Evolutionary conservation across 139 green algal genomes (phyloP), one percentile per base, ranked within the genome.

Genomic region (Klebsormidium nitens): DNA sequence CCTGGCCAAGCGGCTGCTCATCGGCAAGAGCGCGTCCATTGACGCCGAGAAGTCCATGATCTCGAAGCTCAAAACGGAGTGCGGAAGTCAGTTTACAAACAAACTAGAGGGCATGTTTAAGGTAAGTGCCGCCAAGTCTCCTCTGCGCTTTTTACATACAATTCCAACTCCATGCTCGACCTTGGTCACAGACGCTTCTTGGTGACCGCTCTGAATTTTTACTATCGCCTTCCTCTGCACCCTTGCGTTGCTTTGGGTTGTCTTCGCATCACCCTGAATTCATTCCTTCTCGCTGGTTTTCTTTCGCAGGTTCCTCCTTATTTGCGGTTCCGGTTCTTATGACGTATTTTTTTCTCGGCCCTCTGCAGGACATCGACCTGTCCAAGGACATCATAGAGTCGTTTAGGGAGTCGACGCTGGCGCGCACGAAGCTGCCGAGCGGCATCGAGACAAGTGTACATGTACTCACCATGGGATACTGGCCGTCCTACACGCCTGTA

Each of bases 61-160:
- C 63, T 71, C 68, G 49, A 96, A 96, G 72, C 88, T 99, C 60
- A 97, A 97, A 84, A 66, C 86, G 8, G 93, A 97, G 82, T 99
- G 94, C 78, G 94, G 94, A 26, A 73, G 71, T 2, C 87, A 96
- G 78, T 99, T 97, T 84, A 99, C 94, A n/a, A 88, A 82, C 76
- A 96, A 96, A 81, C 85, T 97, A 44, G 93, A 98, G 78, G 92
- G 94, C 66, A 99, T 99, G 94, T 97, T 99, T 84, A 97, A 95
- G 70, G 70, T 77, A 36, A 59, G 31, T 61, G 52, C 52, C 5
- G n/a, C n/a, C n/a, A n/a, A n/a, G n/a, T n/a, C n/a, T n/a, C n/a
- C n/a, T n/a, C n/a, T n/a, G n/a, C n/a, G n/a, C n/a, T n/a, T n/a
- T n/a, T n/a, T n/a, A n/a, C n/a, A n/a, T n/a, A n/a, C n/a, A n/a